Base-by-base conservation (phyloP, 2,329 filamentous ascomycete species). In the Salinomyces thailandicus region DNA sequence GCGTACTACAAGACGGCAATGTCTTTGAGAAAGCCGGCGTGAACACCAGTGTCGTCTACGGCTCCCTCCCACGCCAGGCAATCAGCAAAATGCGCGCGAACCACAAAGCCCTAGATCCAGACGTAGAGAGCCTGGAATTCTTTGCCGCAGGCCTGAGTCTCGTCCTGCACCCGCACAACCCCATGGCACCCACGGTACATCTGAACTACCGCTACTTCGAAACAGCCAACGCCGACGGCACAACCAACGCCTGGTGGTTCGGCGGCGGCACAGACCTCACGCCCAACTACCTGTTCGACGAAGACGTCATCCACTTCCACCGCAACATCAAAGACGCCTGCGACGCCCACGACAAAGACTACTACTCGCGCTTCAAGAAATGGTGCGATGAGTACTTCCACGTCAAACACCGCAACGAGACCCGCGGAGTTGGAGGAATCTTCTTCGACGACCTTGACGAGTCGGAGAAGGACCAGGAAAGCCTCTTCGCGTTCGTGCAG, bases 151-250 rank as follows among this genome's bases (percentile, higher is more conserved):
- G 91, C 4, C 69, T 98, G 36, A 94, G 86, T 55, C 73, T 98
- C 61, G 89, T 98, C 17, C 69, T 96, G 35, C 91, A 98, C 61
- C 91, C 91, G 2, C 73, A 77, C 52, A 98, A 98, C 63, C 91
- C 91, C 32, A 93, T 94, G 81, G 89, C 89, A 5, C 91, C 91
- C 0, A 98, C 91, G 0, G 91, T 98, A 13, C 91, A 98, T 61
- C 72, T 98, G 50, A 98, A 98, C 69, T 96, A 96, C 69, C 79
- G 91, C 39, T 98, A 98, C 65, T 98, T 98, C 57, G 91, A 98
- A 68, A 98, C 91, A 1, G 82, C 84, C 42, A 82, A 89, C 52
- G 75, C 81, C 6, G 81, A 89, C 51, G 85, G 83, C 29, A 81
- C 71, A 47, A 79, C 71, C 35, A 85, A 89, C 46, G 81, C 86